A percentile compares a stretch with the other conserved stretches of the same genome.
Conservation (phyloP, 1,284 basidiomycete genomes). For the Tylopilus sp. region DNA sequence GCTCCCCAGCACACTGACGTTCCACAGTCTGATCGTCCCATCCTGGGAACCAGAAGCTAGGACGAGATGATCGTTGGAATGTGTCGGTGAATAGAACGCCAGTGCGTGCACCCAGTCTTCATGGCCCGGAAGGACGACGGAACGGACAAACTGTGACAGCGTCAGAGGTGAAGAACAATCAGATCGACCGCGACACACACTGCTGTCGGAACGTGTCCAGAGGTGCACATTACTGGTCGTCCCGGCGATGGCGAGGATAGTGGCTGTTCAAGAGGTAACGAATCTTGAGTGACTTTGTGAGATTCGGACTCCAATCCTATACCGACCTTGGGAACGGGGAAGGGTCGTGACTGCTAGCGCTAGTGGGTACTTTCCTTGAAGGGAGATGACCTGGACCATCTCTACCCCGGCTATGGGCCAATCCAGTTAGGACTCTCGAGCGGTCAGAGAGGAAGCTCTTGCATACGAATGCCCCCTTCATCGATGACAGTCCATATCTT, state of each 20-base stretch:
- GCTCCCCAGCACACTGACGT: slow-evolving; percentile 49
- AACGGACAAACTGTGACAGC: slow-evolving; percentile 49
- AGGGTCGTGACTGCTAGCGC: slow-evolving; percentile 62
- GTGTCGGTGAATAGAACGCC: slow-evolving; percentile 50
- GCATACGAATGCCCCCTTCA: slow-evolving; percentile 35
- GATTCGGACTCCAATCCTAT: slow-evolving; percentile 36
- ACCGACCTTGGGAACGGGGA: slow-evolving; percentile 63
- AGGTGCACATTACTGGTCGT: slow-evolving; percentile 78
- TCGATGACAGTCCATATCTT: slow-evolving; percentile 61
- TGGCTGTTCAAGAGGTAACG: slow-evolving; percentile 40
- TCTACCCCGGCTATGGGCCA: slow-evolving; percentile 39
- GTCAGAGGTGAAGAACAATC: neutral
- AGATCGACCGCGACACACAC: slow-evolving; percentile 10
- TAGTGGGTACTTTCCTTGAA: slow-evolving; percentile 74
- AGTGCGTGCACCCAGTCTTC: slow-evolving; percentile 91
- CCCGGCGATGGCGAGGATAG: slow-evolving; percentile 70
- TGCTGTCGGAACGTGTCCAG: slow-evolving; percentile 63
- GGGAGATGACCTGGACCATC: slow-evolving; percentile 57
- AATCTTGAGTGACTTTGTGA: neutral
- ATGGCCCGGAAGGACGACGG: slow-evolving; percentile 75
- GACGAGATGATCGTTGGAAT: slow-evolving; percentile 41
- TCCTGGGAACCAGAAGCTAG: slow-evolving; percentile 94
- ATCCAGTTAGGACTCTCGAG: slow-evolving; percentile 7
- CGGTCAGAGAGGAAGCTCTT: neutral
- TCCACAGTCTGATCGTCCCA: slow-evolving; percentile 87